Evolutionary conservation across 1,284 basidiomycete species (phyloP).

Genomic region (Sanghuangporus baumii): DNA sequence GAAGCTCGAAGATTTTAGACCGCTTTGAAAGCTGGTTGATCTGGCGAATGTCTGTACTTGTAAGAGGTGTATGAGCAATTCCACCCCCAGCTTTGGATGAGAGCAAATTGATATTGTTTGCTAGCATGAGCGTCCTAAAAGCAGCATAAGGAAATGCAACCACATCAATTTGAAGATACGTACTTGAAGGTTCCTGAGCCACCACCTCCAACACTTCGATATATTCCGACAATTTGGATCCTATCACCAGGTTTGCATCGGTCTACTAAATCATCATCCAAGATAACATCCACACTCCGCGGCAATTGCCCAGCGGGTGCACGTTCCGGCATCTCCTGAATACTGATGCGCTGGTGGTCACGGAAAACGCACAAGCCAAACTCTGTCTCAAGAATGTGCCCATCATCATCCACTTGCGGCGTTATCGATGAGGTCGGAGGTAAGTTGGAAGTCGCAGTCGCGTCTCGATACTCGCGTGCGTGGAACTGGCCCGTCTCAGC

Average conservation of each 20-base stretch:
- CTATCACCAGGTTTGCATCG: constrained; percentile 97
- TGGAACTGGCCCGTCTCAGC: constrained; percentile 83
- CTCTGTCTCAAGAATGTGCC: constrained; percentile 85
- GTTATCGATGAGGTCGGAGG: constrained; percentile 90
- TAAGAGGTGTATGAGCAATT: constrained; percentile 89
- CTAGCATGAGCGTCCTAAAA: constrained; percentile 83
- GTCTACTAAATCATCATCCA: constrained; percentile 97
- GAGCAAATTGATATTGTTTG: constrained; percentile 95
- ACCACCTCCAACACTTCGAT: constrained; percentile 90
- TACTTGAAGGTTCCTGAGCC: constrained; percentile 89
- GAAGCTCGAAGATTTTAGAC: constrained; percentile 79
- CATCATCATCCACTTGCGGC: constrained; percentile 90
- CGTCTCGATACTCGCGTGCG: constrained; percentile 89
- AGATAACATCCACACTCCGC: constrained; percentile 90
- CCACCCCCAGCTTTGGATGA: constrained; percentile 96
- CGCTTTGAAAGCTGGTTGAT: constrained; percentile 94
- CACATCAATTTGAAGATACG: constrained; percentile 30
- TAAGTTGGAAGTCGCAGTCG: constrained; percentile 77
- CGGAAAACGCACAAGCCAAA: constrained; percentile 91
- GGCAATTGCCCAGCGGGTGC: constrained; percentile 97
- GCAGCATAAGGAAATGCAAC: constrained; percentile 8
- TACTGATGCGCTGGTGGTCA: constrained; percentile 96
- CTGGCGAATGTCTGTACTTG: constrained; percentile 92
- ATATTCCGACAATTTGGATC: constrained; percentile 94
- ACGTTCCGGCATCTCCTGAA: constrained; percentile 99